A percentile compares a stretch with the other conserved stretches of the same genome.
phyloP scores from a whole-genome alignment of 352 stramenopile genomes.

The Phytophthora hybrid region DNA sequence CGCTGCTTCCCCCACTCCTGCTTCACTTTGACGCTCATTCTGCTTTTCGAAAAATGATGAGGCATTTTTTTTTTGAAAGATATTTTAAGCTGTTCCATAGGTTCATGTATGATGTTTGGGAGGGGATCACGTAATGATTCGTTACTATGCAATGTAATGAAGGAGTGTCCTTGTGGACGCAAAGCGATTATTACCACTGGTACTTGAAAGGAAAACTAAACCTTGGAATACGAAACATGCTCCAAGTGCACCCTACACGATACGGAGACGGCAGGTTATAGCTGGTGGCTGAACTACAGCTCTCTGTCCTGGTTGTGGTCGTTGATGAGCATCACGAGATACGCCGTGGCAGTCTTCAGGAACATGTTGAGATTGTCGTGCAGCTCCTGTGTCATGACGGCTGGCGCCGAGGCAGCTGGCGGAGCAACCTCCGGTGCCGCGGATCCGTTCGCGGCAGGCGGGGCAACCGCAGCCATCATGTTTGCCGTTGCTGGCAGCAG shows the following conservation, averaged over 20 bases:
- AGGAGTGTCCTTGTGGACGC: background rate
- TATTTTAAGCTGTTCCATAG: slow-evolving; percentile 27
- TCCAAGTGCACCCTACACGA: background rate
- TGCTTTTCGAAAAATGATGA: background rate
- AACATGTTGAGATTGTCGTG: slow-evolving; percentile 54
- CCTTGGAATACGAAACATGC: background rate
- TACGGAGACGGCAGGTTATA: background rate
- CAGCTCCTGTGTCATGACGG: slow-evolving; percentile 43
- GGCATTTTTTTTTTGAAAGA: background rate
- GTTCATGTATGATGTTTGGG: slow-evolving; percentile 10
- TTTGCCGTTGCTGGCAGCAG: slow-evolving; percentile 37
- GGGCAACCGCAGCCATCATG: slow-evolving; percentile 18
- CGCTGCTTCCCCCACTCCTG: slow-evolving; percentile 33
- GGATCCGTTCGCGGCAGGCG: slow-evolving; percentile 16
- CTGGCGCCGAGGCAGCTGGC: background rate
- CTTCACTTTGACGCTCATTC: slow-evolving; percentile 28
- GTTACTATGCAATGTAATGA: too few species aligned
- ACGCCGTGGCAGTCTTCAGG: slow-evolving; percentile 48
- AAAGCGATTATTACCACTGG: background rate
- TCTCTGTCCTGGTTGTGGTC: slow-evolving; percentile 36
- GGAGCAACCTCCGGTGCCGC: slow-evolving; percentile 1
- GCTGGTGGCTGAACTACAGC: slow-evolving; percentile 3
- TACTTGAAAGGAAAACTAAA: background rate
- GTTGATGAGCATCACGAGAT: slow-evolving; percentile 52
- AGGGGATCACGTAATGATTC: background rate